These are phyloP conservation scores for Cladorrhinum sp. DNA, from an alignment of 2,329 filamentous ascomycete species.

Conservation along the genomic window DNA sequence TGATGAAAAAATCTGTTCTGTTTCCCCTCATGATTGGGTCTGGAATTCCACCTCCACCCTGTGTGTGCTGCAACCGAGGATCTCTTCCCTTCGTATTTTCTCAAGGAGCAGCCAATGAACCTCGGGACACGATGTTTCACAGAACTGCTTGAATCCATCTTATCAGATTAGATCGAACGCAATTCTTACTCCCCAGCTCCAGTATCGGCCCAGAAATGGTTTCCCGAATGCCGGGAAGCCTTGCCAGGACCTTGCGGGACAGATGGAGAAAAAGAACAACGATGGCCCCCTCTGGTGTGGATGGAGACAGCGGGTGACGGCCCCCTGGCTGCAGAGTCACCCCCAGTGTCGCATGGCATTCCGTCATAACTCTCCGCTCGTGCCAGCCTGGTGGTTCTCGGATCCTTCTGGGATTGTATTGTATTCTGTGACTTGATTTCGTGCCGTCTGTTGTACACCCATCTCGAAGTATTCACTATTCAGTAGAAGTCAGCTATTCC, in stretches of 20 bases:
- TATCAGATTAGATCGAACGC: constrained; percentile 22
- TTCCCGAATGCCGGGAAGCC: constrained; percentile 4
- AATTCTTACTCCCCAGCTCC: not conserved
- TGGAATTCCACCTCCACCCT: not conserved
- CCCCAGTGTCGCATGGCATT: constrained; percentile 4
- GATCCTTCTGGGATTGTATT: constrained; percentile 1
- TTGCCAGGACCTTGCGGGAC: not conserved
- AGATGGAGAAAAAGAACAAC: not conserved
- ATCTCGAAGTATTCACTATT: not conserved
- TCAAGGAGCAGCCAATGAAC: not conserved
- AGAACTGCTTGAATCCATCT: constrained; percentile 18
- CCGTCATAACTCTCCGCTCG: constrained; percentile 9
- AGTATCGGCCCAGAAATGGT: constrained; percentile 2
- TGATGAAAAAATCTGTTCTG: constrained; percentile 7
- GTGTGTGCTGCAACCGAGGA: constrained; percentile 2
- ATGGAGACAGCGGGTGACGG: not conserved
- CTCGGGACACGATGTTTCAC: not conserved
- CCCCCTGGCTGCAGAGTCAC: not conserved
- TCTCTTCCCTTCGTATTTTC: not conserved
- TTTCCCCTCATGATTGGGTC: constrained; percentile 3
- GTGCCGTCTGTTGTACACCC: not conserved
- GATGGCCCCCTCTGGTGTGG: not conserved
- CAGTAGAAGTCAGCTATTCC: not conserved
- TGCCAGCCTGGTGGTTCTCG: constrained; percentile 10
- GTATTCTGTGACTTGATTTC: not conserved